Percentiles rank a stretch among this genome's conserved stretches.
phyloP scores from a whole-genome alignment of 495 filamentous ascomycete species.

The Aspergillus heteromorphus region DNA sequence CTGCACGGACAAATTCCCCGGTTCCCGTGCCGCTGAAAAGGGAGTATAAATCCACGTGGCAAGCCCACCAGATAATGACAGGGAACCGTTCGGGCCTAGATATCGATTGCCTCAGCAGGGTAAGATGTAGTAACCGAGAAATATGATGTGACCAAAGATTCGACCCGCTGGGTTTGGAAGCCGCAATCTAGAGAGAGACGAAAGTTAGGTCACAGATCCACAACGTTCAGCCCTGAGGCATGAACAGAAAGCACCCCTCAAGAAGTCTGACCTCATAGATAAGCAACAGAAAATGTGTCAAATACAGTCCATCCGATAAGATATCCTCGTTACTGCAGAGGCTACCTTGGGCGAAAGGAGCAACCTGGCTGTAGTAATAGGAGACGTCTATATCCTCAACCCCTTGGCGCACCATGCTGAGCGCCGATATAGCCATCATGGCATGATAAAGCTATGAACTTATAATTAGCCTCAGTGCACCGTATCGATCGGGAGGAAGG shows the following conservation, averaged over 20 bases:
- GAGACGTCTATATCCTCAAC: slow-evolving; percentile 43
- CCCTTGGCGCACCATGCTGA: slow-evolving; percentile 48
- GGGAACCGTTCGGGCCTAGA: slow-evolving; percentile 44
- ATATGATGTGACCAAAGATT: slow-evolving; percentile 54
- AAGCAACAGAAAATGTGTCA: slow-evolving; percentile 57
- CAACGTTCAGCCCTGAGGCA: not conserved
- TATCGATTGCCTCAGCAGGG: slow-evolving; percentile 39
- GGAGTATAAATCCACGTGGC: slow-evolving; percentile 51
- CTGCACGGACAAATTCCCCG: slow-evolving; percentile 45
- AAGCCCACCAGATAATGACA: slow-evolving; percentile 53
- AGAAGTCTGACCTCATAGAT: slow-evolving; percentile 48
- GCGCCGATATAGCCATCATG: slow-evolving; percentile 55
- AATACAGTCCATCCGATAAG: slow-evolving; percentile 51
- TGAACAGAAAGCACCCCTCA: not conserved
- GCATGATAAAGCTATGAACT: slow-evolving; percentile 49
- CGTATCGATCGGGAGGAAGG: slow-evolving; percentile 5
- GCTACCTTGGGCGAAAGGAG: slow-evolving; percentile 43
- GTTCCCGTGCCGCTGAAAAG: slow-evolving; percentile 49
- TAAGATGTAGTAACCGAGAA: slow-evolving; percentile 48
- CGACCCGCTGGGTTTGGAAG: slow-evolving; percentile 38
- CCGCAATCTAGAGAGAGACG: slow-evolving; percentile 35
- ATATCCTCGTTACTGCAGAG: slow-evolving; percentile 44
- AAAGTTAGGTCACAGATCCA: slow-evolving; percentile 4
- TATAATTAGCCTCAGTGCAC: slow-evolving; percentile 10
- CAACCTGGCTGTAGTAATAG: slow-evolving; percentile 53